Conservation (phyloP, 2,329 filamentous ascomycete genomes). For the Daldinia sp. region DNA sequence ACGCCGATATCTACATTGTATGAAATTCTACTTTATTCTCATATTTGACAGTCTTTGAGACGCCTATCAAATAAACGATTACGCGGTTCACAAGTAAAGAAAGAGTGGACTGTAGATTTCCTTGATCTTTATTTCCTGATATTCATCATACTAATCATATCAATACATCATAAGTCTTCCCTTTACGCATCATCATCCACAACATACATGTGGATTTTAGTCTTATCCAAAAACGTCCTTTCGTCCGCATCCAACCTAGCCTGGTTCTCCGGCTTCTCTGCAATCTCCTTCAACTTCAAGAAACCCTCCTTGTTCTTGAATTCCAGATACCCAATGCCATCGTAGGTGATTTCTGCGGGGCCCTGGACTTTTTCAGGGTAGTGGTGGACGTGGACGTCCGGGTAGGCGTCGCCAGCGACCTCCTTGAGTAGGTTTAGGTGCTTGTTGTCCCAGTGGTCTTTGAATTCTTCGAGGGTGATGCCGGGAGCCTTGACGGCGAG, state of each 20-base stretch:
- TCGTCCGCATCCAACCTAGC: slow-evolving; percentile 4
- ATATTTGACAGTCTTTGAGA: too few species aligned
- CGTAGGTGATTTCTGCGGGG: slow-evolving; percentile 1
- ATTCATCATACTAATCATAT: background rate
- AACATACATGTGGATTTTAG: slow-evolving; percentile 2
- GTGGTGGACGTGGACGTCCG: slow-evolving; percentile 4
- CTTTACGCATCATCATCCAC: background rate
- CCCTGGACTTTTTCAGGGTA: slow-evolving; percentile 7
- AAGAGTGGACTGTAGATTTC: background rate
- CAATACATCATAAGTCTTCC: background rate
- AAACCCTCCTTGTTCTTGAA: slow-evolving; percentile 2
- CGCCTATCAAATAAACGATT: background rate
- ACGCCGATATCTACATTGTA: background rate
- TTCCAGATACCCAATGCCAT: slow-evolving; percentile 1
- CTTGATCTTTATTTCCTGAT: background rate
- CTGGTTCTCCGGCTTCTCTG: slow-evolving; percentile 9
- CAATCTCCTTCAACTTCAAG: slow-evolving; percentile 8
- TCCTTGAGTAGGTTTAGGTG: slow-evolving; percentile 1
- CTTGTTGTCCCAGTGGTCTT: slow-evolving; percentile 7
- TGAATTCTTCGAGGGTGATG: slow-evolving; percentile 6
- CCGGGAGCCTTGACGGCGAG: slow-evolving; percentile 4
- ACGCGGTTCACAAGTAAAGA: background rate
- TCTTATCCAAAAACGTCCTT: slow-evolving; percentile 7
- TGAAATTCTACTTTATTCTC: background rate
- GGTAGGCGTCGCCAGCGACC: slow-evolving; percentile 2